Evolutionary conservation across 1,284 basidiomycete genomes (phyloP), one percentile per base, ranked within the genome.

Genomic region (Coniferiporia sulphurascens): DNA sequence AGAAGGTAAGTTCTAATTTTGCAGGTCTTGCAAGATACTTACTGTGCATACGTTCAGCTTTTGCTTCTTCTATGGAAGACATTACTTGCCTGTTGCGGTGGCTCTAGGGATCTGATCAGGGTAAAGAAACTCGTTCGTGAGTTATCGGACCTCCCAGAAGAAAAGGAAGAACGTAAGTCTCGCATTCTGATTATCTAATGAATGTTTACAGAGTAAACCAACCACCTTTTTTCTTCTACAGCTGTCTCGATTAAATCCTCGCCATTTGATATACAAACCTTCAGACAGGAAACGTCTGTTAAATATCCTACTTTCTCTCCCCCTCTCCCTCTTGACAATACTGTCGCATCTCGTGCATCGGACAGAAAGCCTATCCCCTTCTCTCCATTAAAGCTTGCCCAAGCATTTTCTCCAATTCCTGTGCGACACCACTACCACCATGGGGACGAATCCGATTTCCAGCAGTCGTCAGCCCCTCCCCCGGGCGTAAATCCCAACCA

Each of bases 61-160:
- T 82, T 99, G 15, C 82, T 99, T n/a, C 83, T 99, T 1, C 77
- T 98, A 0, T 99, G 97, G 97, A 99, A 99, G 74, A 88, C 92
- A 0, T 75, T 99, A 34, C 78, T 99, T 38, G 88, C 92, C 35
- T 96, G 93, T 70, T 88, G 95, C 65, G 97, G 97, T 35, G 97
- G 97, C 2, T 82, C 95, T 65, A 84, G 88, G 61, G 96, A 99
- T 66, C 82, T 94, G 32, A 78, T 78, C 7, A 84, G 93, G 52
- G 93, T 91, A 55, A 97, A 96, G 75, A 86, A 82, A 52, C 78
- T 98, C 2, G 85, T 92, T 1, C 83, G 97, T 58, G 93, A 98
- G 67, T 79, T 97, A 65, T 85, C 81, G 22, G 87, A 86, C 1
- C 75, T 95, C 22, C 81, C 85, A 4, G 69, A 79, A 4, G 74